Evolutionary conservation across 805 yeast species (phyloP), one percentile per base, ranked within the genome.

Genomic region (Torulaspora franciscae): DNA sequence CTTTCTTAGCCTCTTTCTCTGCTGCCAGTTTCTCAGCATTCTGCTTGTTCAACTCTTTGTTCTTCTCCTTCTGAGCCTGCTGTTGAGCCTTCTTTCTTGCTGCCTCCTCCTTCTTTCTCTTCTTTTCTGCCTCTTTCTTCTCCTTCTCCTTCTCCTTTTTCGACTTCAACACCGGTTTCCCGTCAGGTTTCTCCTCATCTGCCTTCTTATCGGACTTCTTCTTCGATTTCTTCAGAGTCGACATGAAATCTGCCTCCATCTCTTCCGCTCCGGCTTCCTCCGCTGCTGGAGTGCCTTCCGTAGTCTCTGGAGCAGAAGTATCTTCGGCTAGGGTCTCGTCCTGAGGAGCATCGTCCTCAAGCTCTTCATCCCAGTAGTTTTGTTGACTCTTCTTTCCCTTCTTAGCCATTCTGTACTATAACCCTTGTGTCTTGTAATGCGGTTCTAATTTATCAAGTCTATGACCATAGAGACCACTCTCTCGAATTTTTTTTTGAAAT

Each of bases 71-170:
- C 56, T 74, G 74, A 17, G 78, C 80, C 54, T 77, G 81, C 54
- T 78, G 81, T 33, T 75, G 80, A 26, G 80, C 80, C 68, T 88
- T 89, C 78, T 88, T 89, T 69, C 80, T 83, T 43, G 81, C 85
- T 35, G 96, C 95, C 48, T 81, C 78, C 57, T 87, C 95, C 71
- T 87, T 89, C 83, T 91, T 91, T 67, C 81, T 77, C 57, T 83
- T 86, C 74, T 91, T 91, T 64, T 85, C 95, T 54, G 79, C 80
- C 66, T 90, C 96, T 67, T 91, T 95, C 80, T 86, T 87, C 68
- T 93, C 95, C 72, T 83, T 90, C 71, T 91, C 95, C 70, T 85
- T 85, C 61, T 85, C 98, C 70, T 91, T 89, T 77, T 91, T 93
- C 46, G 91, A 80, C 68, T 90, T 88, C 61, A 89, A 74, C 52